Base-by-base conservation (phyloP, 305 asterid genomes). In the Rubia occidens region DNA sequence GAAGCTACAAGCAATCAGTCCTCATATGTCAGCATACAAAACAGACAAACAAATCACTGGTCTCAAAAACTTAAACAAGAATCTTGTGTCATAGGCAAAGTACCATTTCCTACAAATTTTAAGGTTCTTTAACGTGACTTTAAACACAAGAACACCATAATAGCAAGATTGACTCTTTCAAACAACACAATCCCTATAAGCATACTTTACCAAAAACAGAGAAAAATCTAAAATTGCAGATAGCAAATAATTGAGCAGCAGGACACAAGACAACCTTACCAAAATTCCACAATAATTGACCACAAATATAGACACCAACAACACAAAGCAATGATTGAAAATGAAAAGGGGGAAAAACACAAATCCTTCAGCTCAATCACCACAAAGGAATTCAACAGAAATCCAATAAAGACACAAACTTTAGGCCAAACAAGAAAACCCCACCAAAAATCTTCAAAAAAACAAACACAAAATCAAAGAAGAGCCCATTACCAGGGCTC, bases 401-500 rank as follows among this genome's bases (percentile, higher is more conserved):
- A 66, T 26, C 51, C 67, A 17, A 15, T 24, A 73, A 73, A 56
- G 68, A 37, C 42, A 60, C 45, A 49, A 67, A 67, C 64, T 24
- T 58, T 55, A 67, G 20, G 69, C 44, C 56, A 60, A 59, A 13
- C 17, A 53, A 42, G 14, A 29, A 43, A 13, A 35, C 20, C n/a
- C 62, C 10, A 40, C 68, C 58, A 32, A 17, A 6, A 51, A 5
- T 2, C 5, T 35, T 14, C 40, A 29, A 32, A 60, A 37, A 44
- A 54, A 73, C 51, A 54, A 24, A 29, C 61, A 26, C 0, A 44
- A 17, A 67, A 66, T 21, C 42, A 21, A 60, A 51, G 64, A 63
- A 4, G 37, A 64, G 14, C n/a, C 17, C 60, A 73, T 53, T 82
- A 90, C 95, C 95, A 72, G 88, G 72, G 87, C 87, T 88, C 74